Base-by-base conservation (phyloP, 2,329 filamentous ascomycete species). In the Pyrenochaeta sp. region DNA sequence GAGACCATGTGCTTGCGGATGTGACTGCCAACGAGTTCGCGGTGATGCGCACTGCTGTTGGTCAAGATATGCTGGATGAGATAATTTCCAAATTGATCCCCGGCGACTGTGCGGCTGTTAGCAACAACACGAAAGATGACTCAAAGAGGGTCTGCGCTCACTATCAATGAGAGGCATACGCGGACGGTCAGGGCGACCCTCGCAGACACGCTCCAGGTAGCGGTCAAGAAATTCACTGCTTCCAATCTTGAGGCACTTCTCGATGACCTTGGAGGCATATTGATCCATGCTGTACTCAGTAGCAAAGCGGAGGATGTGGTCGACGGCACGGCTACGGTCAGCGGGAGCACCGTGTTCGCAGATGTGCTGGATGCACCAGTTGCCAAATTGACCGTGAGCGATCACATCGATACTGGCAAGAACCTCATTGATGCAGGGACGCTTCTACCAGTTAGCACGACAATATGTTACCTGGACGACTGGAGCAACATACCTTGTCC, bases 1-100 rank as follows among this genome's bases (percentile, higher is more conserved):
- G 95, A 99, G 8, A 99, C 95, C 95, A 99, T 99, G 79, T 99
- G 95, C 86, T 98, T 98, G 69, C 86, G 91, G 71, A 99, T 96
- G 75, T 99, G 95, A 55, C 89, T 89, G 47, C 93, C 93, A 65
- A 99, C 95, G 65, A 96, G 83, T 75, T 99, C 96, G 57, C 93
- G 91, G 76, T 98, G 95, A 76, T 96, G 92, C 53, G 90, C 84
- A 56, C 89, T 88, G 60, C 92, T 90, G 76, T 97, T 91, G 69
- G 92, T 93, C 73, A 99, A 84, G 73, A 99, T 95, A 87, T 96
- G 97, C 79, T 99, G 95, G 63, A 99, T 91, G 63, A 99, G 86
- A 74, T 99, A 99, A 81, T 99, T 99, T 69, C 95, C 95, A 74
- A 98, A 99, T 78, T 99, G 96, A 76, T 99, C 96, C 72, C 95